Base-by-base conservation (phyloP, 257 asterid species). In the Plectranthus barbatus region DNA sequence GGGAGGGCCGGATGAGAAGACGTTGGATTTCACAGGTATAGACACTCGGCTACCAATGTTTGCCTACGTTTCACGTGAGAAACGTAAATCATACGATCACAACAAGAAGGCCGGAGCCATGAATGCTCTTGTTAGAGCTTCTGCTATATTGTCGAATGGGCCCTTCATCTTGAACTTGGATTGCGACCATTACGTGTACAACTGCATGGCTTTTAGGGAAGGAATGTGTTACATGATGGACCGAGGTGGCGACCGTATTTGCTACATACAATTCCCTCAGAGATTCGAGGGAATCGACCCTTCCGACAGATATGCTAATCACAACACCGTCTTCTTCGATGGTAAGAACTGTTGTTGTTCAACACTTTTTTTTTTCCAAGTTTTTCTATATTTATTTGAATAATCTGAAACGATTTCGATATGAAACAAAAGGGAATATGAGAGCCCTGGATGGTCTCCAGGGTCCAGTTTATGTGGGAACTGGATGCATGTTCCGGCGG, bases 151-250 rank as follows among this genome's bases (percentile, higher is more conserved):
- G 26, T 92, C 99, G 15, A 92, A 92, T 26, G 97, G 97, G 42
- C 93, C 99, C 0, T 92, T 92, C 77, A 92, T 92, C 62, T 82
- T 92, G 64, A 92, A 92, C 80, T 72, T 92, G 80, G 99, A 92
- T 26, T 92, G 99, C 42, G 99, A 92, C 46, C 99, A 92, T 69
- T 89, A 92, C 14, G 71, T 92, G 67, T 92, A 92, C 75, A 85
- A 92, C 46, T 85, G 84, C n/a, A 74, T 69, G 83, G 95, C 93
- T 2, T 53, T 92, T 17, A 72, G 78, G 62, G 97, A 92, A 76
- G 99, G 99, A 6, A 86, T 92, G 75, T 92, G 99, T 57, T 89
- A 89, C 77, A 92, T 92, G 99, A 79, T 92, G 94, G 99, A 92
- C 61, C 84, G 99, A 7, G 96, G 96, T 4, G 99, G 99, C 29